Evolutionary conservation across 2,329 filamentous ascomycete species (phyloP).

Genomic region (Proliferodiscus dingleyae): DNA sequence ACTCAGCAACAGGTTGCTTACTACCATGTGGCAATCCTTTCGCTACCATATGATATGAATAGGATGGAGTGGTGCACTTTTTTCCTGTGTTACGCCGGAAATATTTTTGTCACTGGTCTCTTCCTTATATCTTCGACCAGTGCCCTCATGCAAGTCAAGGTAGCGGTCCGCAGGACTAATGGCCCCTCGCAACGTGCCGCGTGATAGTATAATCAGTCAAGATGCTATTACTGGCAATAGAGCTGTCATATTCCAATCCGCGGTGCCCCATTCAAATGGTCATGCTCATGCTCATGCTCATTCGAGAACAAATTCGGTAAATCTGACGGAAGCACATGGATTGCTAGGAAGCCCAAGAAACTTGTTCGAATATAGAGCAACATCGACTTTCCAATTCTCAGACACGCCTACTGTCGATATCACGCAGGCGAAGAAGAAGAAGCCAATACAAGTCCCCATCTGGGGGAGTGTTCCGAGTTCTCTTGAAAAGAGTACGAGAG

Average conservation of each 20-base stretch:
- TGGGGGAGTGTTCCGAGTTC: constrained; percentile 7
- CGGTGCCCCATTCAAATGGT: neutral
- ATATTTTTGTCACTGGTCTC: neutral
- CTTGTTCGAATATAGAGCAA: neutral
- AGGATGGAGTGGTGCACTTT: no score
- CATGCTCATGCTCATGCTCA: no score
- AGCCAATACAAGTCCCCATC: neutral
- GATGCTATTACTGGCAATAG: constrained; percentile 5
- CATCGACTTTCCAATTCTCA: neutral
- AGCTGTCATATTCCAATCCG: neutral
- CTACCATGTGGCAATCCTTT: no score
- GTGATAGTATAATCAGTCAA: constrained; percentile 5
- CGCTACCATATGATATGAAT: no score
- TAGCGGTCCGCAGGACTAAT: neutral
- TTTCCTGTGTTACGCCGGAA: no score
- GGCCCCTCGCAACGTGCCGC: neutral
- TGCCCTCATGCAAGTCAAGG: no score
- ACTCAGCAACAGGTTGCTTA: neutral
- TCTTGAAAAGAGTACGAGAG: constrained; percentile 2
- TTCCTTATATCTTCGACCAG: no score
- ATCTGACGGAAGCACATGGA: constrained; percentile 2
- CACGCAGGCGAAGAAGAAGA: constrained; percentile 5
- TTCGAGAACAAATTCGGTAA: constrained; percentile 2
- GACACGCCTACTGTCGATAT: neutral
- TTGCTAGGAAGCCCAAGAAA: neutral